Evolutionary conservation across 2,329 filamentous ascomycete genomes (phyloP).

Genomic region (Trichoderma cornu-damae): DNA sequence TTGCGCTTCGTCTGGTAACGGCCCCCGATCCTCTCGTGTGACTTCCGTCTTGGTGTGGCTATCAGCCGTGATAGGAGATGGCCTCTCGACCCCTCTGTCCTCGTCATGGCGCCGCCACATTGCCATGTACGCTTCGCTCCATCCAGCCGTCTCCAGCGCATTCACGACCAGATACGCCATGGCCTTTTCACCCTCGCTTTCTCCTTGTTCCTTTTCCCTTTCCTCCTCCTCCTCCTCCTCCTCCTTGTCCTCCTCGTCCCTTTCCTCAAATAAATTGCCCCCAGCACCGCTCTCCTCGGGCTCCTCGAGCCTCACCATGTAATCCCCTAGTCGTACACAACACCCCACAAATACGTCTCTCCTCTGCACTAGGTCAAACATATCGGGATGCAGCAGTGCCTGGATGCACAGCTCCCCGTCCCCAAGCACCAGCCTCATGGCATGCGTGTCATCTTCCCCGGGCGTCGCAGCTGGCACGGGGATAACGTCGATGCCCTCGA

Average conservation of each 20-base stretch:
- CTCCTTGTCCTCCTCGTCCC: background rate
- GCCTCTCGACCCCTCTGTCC: conserved; percentile 1
- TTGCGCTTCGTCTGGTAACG: conserved; percentile 26
- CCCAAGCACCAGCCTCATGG: conserved; percentile 45
- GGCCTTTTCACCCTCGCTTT: conserved; percentile 13
- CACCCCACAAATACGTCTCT: conserved; percentile 44
- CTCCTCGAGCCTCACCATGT: conserved; percentile 29
- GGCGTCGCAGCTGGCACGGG: conserved; percentile 29
- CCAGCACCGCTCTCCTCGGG: background rate
- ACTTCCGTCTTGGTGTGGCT: background rate
- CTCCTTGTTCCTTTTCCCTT: background rate
- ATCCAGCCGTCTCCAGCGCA: conserved; percentile 43
- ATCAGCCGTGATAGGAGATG: background rate
- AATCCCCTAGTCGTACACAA: conserved; percentile 44
- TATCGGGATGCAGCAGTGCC: conserved; percentile 41
- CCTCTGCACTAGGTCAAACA: conserved; percentile 45
- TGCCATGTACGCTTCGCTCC: conserved; percentile 39
- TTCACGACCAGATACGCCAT: conserved; percentile 45
- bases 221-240: conserved; percentile 2
- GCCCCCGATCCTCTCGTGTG: conserved; percentile 23
- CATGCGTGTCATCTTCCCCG: conserved; percentile 36
- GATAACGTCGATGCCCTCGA: conserved; percentile 41
- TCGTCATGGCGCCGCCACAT: conserved; percentile 21
- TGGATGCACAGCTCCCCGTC: conserved; percentile 53
- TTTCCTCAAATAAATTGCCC: background rate